Base-by-base conservation (phyloP, 768 basidiomycete genomes). In the Holtermannia corniformis region DNA sequence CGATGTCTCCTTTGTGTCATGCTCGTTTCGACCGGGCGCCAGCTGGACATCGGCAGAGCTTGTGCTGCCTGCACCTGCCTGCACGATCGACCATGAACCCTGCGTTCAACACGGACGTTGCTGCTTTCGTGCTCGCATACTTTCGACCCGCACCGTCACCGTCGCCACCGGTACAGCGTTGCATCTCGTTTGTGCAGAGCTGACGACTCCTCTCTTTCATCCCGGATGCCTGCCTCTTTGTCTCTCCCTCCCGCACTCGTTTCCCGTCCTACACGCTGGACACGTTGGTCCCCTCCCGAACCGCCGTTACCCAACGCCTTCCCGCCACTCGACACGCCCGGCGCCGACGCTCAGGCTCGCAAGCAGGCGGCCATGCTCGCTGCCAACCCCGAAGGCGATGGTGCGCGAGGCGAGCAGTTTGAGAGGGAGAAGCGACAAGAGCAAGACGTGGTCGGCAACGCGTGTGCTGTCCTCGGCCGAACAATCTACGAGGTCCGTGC, bases 341-440 rank as follows among this genome's bases (percentile, higher is more conserved):
- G 37, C 12, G 37, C 37, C n/a, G 37, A 26, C 10, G 13, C 24
- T 22, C 41, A 73, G 68, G 70, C 72, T 3, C 45, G 70, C 44
- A 73, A 72, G 47, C 61, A 69, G 47, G 65, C 67, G 42, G 71
- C 67, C 0, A 37, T 67, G 19, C 28, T 68, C 12, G 58, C 63
- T 43, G 62, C 66, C 10, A 62, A 65, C 0, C 69, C 72, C 1
- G 68, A 65, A 2, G 46, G 55, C 3, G 65, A 73, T 51, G 64
- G 67, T n/a, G 53, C 49, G 22, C 65, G 62, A 53, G 67, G 58
- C 11, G 68, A 63, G 11, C 61, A 62, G 50, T 59, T 73, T 25
- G 67, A 71, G 41, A 59, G 61, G 27, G 72, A 71, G 50, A 55
- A 72, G 27, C 50, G 56, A 25, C 67, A 69, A 20, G 72, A 73